Conservation (phyloP, 1,284 basidiomycete genomes). For the Erythrobasidium hasegawianum region DNA sequence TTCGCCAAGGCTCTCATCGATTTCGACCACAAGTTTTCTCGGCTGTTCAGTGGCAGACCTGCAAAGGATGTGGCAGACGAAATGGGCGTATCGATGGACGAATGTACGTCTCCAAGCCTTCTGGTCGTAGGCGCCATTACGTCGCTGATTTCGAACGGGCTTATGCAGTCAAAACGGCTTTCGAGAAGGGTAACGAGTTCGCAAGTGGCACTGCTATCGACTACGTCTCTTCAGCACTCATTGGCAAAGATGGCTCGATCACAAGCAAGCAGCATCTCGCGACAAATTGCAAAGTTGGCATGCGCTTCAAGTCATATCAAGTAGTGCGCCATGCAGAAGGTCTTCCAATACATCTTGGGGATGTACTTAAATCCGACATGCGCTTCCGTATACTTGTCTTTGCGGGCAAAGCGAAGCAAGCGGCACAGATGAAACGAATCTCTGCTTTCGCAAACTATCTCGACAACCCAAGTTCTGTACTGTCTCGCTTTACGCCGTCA, state of each 20-base stretch:
- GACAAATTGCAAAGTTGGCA: constrained; percentile 40
- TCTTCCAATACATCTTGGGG: constrained; percentile 8
- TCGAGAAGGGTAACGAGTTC: constrained; percentile 39
- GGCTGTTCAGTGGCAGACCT: constrained; percentile 55
- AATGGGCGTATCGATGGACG: too few relatives aligned
- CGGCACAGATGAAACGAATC: constrained; percentile 33
- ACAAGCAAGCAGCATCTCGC: constrained; percentile 39
- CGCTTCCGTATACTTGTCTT: constrained; percentile 41
- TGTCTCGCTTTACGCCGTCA: constrained; percentile 44
- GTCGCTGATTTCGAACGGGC: too few relatives aligned
- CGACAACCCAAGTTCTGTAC: constrained; percentile 39
- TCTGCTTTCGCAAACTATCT: constrained; percentile 36
- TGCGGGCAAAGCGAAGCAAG: constrained; percentile 40
- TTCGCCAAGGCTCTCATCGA: constrained; percentile 66
- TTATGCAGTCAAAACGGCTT: constrained; percentile 5
- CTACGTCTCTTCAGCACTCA: constrained; percentile 40
- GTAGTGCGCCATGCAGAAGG: constrained; percentile 38
- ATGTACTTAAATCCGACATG: constrained; percentile 19
- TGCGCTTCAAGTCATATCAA: constrained; percentile 41
- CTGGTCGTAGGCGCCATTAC: too few relatives aligned
- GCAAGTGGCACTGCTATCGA: constrained; percentile 44
- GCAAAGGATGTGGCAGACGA: too few relatives aligned
- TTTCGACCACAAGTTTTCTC: constrained; percentile 70
- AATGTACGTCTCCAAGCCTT: too few relatives aligned
- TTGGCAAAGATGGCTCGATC: constrained; percentile 35